Percentiles rank a stretch among this genome's conserved stretches.
These are phyloP conservation scores for Stevia rebaudiana DNA, from an alignment of 140 eudicot genomes.

Conservation along the genomic window DNA sequence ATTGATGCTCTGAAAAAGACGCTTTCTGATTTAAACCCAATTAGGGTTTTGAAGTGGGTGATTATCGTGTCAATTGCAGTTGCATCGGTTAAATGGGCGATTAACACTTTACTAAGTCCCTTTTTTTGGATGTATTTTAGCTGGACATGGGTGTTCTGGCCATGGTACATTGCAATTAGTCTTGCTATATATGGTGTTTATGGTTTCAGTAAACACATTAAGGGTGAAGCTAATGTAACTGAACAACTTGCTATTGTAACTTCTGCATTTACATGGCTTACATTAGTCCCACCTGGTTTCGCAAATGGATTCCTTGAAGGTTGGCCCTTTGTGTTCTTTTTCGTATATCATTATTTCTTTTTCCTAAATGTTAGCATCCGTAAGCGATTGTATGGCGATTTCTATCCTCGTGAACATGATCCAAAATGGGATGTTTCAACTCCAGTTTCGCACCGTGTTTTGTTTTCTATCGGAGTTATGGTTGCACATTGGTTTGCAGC, in stretches of 20 bases:
- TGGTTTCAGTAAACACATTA: constrained; percentile 42
- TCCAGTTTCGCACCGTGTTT: constrained; percentile 38
- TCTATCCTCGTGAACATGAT: constrained; percentile 57
- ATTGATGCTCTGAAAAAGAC: constrained; percentile 38
- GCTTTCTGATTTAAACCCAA: constrained; percentile 46
- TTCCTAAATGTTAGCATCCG: constrained; percentile 68
- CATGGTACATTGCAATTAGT: constrained; percentile 61
- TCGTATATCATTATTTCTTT: constrained; percentile 76
- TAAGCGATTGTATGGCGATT: constrained; percentile 67
- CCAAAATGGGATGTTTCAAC: constrained; percentile 61
- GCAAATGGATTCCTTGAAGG: constrained; percentile 84
- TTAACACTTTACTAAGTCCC: constrained; percentile 44
- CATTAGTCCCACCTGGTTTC: constrained; percentile 77
- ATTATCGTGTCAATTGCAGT: constrained; percentile 35
- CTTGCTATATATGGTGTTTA: constrained; percentile 55
- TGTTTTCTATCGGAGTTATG: constrained; percentile 56
- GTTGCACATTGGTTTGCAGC: constrained; percentile 82
- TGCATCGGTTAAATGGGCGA: constrained; percentile 49
- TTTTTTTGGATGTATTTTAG: constrained; percentile 94
- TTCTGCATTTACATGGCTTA: constrained; percentile 66
- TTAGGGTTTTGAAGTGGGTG: constrained; percentile 50
- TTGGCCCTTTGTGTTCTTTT: constrained; percentile 78
- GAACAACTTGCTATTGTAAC: constrained; percentile 68
- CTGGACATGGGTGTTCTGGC: constrained; percentile 93
- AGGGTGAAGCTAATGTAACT: constrained; percentile 47